Conservation (phyloP, 1,139 yeast genomes). For the Lodderomyces oxycetoniae region DNA sequence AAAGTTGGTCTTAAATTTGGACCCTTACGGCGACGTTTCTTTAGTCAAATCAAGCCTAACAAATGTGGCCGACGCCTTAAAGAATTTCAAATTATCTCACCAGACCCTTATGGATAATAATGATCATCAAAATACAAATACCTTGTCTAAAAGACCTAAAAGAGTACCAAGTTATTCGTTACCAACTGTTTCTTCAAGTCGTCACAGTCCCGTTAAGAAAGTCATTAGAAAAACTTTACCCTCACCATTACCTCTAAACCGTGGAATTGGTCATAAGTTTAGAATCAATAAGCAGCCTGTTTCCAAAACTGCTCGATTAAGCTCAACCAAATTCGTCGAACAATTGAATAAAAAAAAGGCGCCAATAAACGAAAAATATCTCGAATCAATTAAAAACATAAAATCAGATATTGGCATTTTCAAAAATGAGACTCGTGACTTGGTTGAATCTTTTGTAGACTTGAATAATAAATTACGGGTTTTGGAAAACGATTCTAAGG, state of each 20-base stretch:
- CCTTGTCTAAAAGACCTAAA: constrained; percentile 1
- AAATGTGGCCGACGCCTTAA: constrained; percentile 25
- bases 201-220: constrained; percentile 11
- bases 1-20: constrained; percentile 27
- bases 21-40: constrained; percentile 23
- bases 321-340: constrained; percentile 1
- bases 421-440: constrained; percentile 7
- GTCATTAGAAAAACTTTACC: background rate
- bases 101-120: too few species aligned
- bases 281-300: constrained; percentile 1
- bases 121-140: constrained; percentile 5
- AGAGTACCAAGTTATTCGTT: constrained; percentile 27
- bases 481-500: constrained; percentile 1
- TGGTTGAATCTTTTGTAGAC: constrained; percentile 3
- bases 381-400: constrained; percentile 8
- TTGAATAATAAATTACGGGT: constrained; percentile 5
- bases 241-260: too few species aligned
- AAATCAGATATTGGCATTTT: constrained; percentile 9
- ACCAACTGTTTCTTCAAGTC: constrained; percentile 23
- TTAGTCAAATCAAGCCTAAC: constrained; percentile 26
- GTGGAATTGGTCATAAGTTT: too few species aligned
- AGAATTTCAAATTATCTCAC: constrained; percentile 17
- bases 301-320: constrained; percentile 1
- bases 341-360: constrained; percentile 4
- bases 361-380: constrained; percentile 5